phyloP scores from a whole-genome alignment of 805 yeast species.

The Starmerella lactis-condensi region DNA sequence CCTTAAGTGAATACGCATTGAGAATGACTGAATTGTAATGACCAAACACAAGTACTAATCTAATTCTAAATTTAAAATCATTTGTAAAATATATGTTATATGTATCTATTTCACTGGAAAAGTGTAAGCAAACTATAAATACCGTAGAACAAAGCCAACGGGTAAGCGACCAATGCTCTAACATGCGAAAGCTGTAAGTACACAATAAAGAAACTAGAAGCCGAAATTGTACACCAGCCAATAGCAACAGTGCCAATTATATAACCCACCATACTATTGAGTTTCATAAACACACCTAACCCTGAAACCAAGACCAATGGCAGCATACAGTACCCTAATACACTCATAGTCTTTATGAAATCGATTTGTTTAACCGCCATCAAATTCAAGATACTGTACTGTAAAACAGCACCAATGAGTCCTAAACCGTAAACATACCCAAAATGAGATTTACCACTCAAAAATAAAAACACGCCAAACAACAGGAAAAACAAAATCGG shows the following conservation, averaged over 20 bases:
- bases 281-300: slow-evolving; percentile 42
- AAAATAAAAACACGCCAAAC: slow-evolving; percentile 63
- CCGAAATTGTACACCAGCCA: slow-evolving; percentile 80
- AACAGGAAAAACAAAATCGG: slow-evolving; percentile 75
- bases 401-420: slow-evolving; percentile 66
- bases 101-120: slow-evolving; percentile 31
- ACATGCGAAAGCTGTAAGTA: slow-evolving; percentile 69
- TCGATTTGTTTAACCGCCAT: slow-evolving; percentile 45
- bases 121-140: slow-evolving; percentile 93
- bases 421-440: slow-evolving; percentile 97
- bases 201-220: slow-evolving; percentile 81
- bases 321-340: slow-evolving; percentile 79
- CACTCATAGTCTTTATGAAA: slow-evolving; percentile 61
- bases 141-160: slow-evolving; percentile 74
- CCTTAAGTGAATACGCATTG: too few species aligned
- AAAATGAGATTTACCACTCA: slow-evolving; percentile 85
- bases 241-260: slow-evolving; percentile 46
- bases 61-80: too few species aligned
- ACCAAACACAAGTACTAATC: too few species aligned
- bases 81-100: neutral
- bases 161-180: slow-evolving; percentile 81
- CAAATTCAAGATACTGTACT: slow-evolving; percentile 66
- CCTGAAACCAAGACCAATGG: slow-evolving; percentile 71
- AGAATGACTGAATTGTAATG: too few species aligned
- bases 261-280: slow-evolving; percentile 65